Evolutionary conservation across 2,329 filamentous ascomycete genomes (phyloP).

Genomic region (Fusarium sterilihyphosum): DNA sequence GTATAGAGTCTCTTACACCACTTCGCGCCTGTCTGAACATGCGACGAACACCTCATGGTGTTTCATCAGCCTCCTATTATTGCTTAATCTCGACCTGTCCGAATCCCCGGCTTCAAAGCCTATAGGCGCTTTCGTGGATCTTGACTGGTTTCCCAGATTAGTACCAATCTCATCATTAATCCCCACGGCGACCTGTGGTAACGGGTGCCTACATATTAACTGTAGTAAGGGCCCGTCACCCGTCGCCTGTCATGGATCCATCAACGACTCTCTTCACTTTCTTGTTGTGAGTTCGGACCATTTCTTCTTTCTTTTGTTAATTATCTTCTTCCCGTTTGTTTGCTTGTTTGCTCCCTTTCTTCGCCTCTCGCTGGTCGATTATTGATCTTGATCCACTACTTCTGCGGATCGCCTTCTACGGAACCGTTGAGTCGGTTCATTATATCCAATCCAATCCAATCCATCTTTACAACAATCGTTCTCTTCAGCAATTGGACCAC

Average conservation of each 20-base stretch:
- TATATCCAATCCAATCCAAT: background rate
- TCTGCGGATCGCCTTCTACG: conserved; percentile 11
- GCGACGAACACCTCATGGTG: conserved; percentile 36
- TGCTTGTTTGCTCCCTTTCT: conserved; percentile 22
- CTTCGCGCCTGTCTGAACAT: conserved; percentile 39
- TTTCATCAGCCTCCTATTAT: conserved; percentile 41
- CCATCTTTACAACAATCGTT: background rate
- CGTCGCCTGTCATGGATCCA: conserved; percentile 60
- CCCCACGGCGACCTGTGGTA: conserved; percentile 20
- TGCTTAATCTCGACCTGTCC: conserved; percentile 24
- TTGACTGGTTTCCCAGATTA: conserved; percentile 28
- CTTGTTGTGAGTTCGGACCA: conserved; percentile 66
- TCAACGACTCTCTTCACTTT: conserved; percentile 75
- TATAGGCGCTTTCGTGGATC: conserved; percentile 42
- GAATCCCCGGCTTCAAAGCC: conserved; percentile 16
- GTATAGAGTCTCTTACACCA: conserved; percentile 21
- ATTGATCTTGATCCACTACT: conserved; percentile 19
- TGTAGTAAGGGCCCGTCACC: conserved; percentile 20
- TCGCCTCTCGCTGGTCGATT: conserved; percentile 38
- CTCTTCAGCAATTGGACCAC: conserved; percentile 16
- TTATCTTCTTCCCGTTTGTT: conserved; percentile 7
- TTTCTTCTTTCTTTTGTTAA: conserved; percentile 36
- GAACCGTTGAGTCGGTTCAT: conserved; percentile 25
- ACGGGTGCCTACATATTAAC: conserved; percentile 42
- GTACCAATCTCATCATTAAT: conserved; percentile 19